Evolutionary conservation across 352 stramenopile species (phyloP), one percentile per base, ranked within the genome.

Genomic region (Globisporangium viniferum): DNA sequence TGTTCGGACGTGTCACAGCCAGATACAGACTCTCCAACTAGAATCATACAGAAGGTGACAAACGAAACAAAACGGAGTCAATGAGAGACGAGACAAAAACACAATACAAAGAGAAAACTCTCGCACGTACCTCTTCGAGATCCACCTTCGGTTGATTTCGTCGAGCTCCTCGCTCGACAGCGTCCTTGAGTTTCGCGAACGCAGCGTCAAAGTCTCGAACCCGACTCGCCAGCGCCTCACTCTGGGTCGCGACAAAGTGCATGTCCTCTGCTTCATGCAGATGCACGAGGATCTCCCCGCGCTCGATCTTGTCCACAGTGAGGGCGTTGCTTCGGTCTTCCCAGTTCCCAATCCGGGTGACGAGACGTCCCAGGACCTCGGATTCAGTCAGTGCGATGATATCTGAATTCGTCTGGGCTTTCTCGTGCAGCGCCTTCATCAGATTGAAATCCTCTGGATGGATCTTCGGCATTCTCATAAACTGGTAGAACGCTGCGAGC

Each of bases 111-210:
- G 7, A 49, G 15, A 20, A n/a, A n/a, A 46, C 41, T 39, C 31
- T 24, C 20, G 18, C 6, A 61, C 70, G 22, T 58, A 92, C 73
- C 67, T 91, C 81, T 15, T 79, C 72, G 9, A 95, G 66, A 9
- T 74, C 61, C 46, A 87, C 82, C 55, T 93, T 93, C 18, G 64
- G 70, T 59, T 95, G 85, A 46, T 86, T 87, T 5, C 84, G 82
- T 20, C 89, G 85, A 55, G 73, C 82, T 39, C 78, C 85, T 9
- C 79, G 74, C 33, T 93, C 84, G 27, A 95, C 60, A 1, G 82
- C 78, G 51, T 91, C 82, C 53, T 91, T 93, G 22, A 93, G 70
- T 22, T 74, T 74, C 31, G 70, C 77, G n/a, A 89, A 78, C 49
- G 85, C 86, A n/a, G 33, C 29, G 57, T 86, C 84, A 67, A 95